Evolutionary conservation across 163 green algal genomes (phyloP).

Genomic region (Chlorella variabilis): DNA sequence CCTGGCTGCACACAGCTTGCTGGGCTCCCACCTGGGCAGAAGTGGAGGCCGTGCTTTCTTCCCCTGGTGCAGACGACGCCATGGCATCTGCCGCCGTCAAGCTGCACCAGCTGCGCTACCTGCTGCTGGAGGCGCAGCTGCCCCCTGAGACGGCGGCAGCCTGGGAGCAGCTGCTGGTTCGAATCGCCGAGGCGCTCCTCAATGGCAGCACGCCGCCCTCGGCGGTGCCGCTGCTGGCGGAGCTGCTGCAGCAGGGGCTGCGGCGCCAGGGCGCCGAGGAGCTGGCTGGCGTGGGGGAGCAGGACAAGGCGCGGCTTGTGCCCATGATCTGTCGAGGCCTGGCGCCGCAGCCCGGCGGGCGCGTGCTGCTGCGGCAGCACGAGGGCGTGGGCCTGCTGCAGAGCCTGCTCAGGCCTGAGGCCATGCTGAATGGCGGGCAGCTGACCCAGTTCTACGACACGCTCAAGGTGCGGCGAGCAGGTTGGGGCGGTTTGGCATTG

Average conservation of each 20-base stretch:
- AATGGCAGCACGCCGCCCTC: conserved; percentile 37
- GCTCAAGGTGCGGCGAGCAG: conserved; percentile 13
- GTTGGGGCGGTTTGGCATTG: too few relatives aligned
- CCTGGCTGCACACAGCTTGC: too few relatives aligned
- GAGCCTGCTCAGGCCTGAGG: conserved; percentile 37
- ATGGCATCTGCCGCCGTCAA: neutral
- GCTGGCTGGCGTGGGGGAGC: neutral
- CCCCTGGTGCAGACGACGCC: conserved; percentile 15
- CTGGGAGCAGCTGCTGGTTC: conserved; percentile 41
- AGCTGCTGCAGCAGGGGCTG: conserved; percentile 24
- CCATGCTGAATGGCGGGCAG: conserved; percentile 31
- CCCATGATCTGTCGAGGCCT: conserved; percentile 1
- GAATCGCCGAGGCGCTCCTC: conserved; percentile 38
- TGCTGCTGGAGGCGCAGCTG: conserved; percentile 31
- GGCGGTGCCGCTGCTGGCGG: conserved; percentile 18
- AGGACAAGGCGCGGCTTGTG: conserved; percentile 15
- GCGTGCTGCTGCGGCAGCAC: conserved; percentile 16
- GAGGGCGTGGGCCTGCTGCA: conserved; percentile 47
- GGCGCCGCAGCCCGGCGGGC: neutral
- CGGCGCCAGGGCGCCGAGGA: neutral
- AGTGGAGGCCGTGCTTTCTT: too few relatives aligned
- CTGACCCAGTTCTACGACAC: conserved; percentile 40
- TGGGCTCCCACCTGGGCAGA: too few relatives aligned
- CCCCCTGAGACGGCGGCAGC: neutral
- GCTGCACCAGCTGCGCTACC: conserved; percentile 33